phyloP scores from a whole-genome alignment of 371 early-diverging fungal species.

The Rhizopus sp. region DNA sequence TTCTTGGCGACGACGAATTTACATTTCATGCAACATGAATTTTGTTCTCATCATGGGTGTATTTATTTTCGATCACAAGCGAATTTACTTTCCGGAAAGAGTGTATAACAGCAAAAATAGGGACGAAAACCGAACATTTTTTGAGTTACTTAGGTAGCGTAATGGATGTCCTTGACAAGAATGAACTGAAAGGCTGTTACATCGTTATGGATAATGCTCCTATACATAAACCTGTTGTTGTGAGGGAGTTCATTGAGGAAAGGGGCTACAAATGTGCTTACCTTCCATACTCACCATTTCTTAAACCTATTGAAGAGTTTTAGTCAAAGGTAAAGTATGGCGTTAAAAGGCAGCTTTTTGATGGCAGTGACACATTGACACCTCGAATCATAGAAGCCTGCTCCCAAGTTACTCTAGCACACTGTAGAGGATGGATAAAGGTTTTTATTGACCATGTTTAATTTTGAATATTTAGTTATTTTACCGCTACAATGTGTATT shows the following conservation, averaged over 20 bases:
- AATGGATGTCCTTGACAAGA: conserved; percentile 5
- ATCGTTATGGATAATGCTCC: conserved; percentile 14
- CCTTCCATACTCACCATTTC: conserved; percentile 11
- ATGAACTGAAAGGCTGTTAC: conserved; percentile 2
- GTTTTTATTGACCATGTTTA: too few relatives aligned
- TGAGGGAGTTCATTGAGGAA: conserved; percentile 1
- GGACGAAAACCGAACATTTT: conserved; percentile 6
- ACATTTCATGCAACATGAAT: too few relatives aligned
- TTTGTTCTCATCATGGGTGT: too few relatives aligned
- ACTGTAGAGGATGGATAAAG: conserved; percentile 5
- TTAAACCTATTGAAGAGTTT: conserved; percentile 17
- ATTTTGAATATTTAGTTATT: too few relatives aligned
- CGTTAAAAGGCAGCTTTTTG: conserved; percentile 7
- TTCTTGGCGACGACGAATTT: too few relatives aligned
- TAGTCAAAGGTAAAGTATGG: conserved; percentile 7
- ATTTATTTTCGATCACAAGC: too few relatives aligned
- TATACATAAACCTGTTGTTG: not conserved
- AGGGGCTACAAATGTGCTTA: conserved; percentile 6
- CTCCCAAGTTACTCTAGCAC: not conserved
- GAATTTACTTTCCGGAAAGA: too few relatives aligned
- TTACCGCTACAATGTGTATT: too few relatives aligned
- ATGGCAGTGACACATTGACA: not conserved
- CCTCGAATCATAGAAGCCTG: conserved; percentile 8
- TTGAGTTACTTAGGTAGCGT: conserved; percentile 11
- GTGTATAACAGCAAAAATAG: too few relatives aligned